phyloP scores from a whole-genome alignment of 2,329 filamentous ascomycete genomes.

The Xylariaceae sp. region DNA sequence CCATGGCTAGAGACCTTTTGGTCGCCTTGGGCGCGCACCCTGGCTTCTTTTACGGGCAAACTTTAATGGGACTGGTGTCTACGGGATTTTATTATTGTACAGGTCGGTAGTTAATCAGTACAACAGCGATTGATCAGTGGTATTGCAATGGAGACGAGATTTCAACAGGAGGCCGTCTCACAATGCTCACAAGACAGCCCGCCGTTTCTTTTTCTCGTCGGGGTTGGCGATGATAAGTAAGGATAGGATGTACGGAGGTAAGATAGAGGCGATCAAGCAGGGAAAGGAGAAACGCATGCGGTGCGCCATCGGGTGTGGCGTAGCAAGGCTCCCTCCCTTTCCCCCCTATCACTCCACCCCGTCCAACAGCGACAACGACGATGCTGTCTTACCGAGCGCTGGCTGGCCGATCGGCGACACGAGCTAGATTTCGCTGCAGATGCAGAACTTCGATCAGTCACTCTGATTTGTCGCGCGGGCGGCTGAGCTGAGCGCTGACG shows the following conservation, averaged over 20 bases:
- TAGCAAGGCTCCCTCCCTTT: background rate
- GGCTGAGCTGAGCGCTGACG: slow-evolving; percentile 15
- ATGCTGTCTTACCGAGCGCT: background rate
- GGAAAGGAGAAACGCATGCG: background rate
- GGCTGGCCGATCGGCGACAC: slow-evolving; percentile 1
- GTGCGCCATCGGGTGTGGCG: slow-evolving; percentile 20
- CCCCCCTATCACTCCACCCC: background rate
- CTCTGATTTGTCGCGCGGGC: slow-evolving; percentile 14
- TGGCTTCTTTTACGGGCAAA: too few relatives aligned
- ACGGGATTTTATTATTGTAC: too few relatives aligned
- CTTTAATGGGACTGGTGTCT: too few relatives aligned
- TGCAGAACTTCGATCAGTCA: slow-evolving; percentile 17
- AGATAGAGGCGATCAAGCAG: background rate
- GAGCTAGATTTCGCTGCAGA: slow-evolving; percentile 22
- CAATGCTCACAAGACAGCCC: too few relatives aligned
- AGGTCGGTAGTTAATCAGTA: too few relatives aligned
- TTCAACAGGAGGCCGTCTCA: too few relatives aligned
- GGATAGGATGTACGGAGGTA: background rate
- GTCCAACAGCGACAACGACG: slow-evolving; percentile 6
- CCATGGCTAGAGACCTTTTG: background rate
- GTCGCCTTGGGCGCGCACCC: too few relatives aligned
- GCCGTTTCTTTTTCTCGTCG: background rate
- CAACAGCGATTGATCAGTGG: too few relatives aligned
- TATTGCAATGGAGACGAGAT: too few relatives aligned
- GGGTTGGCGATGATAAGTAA: too few relatives aligned